These are phyloP conservation scores for Vaucheria bursata DNA, from an alignment of 352 stramenopile species.

Conservation along the genomic window DNA sequence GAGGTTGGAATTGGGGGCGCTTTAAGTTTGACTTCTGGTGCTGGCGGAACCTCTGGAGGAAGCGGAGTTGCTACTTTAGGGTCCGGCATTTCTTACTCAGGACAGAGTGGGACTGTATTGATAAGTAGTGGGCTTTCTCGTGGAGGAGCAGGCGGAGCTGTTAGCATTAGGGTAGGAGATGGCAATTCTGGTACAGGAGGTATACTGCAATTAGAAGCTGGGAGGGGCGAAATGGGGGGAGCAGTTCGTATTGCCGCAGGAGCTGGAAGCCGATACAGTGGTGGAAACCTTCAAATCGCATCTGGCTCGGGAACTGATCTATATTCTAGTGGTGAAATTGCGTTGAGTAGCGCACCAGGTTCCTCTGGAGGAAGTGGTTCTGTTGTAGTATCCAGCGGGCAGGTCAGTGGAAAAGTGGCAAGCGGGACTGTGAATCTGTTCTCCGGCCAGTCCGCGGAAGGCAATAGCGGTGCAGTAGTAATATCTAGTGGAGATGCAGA, in stretches of 20 bases:
- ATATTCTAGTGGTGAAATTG: slow-evolving; percentile 16
- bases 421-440: slow-evolving; percentile 14
- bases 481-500: too few relatives aligned
- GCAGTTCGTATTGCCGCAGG: not conserved
- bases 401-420: too few relatives aligned
- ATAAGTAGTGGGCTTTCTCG: slow-evolving; percentile 21
- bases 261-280: not conserved
- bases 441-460: slow-evolving; percentile 10
- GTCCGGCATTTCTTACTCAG: too few relatives aligned
- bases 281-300: slow-evolving; percentile 12
- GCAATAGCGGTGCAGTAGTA: too few relatives aligned
- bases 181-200: slow-evolving; percentile 29
- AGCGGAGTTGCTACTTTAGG: slow-evolving; percentile 33
- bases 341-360: slow-evolving; percentile 1
- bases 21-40: slow-evolving; percentile 38
- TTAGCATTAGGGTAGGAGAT: slow-evolving; percentile 22
- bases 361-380: too few relatives aligned
- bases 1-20: slow-evolving; percentile 15
- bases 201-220: not conserved
- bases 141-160: slow-evolving; percentile 15
- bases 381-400: too few relatives aligned
- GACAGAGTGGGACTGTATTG: not conserved
- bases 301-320: slow-evolving; percentile 10
- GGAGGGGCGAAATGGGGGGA: not conserved
- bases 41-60: slow-evolving; percentile 19